Percentiles rank a stretch among this genome's conserved stretches.
Conservation (phyloP, 2,329 filamentous ascomycete genomes). For the Cytospora piceae region DNA sequence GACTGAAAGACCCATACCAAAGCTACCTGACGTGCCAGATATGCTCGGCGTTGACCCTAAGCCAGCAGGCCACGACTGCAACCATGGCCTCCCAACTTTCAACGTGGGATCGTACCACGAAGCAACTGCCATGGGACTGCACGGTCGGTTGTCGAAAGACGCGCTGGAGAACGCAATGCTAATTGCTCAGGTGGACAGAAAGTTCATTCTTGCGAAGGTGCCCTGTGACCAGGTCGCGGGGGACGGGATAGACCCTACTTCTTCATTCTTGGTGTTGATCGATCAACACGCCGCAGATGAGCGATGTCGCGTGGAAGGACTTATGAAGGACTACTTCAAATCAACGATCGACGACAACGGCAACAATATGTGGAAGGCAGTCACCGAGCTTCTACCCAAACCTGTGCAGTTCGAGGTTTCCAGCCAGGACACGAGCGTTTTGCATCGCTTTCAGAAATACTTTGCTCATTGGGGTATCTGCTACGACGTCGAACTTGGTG, state of each 20-base stretch:
- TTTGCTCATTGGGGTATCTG: conserved; percentile 77
- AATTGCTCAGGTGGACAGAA: conserved; percentile 83
- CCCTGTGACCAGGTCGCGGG: conserved; percentile 33
- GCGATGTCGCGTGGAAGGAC: conserved; percentile 74
- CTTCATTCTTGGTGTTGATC: conserved; percentile 67
- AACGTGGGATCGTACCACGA: conserved; percentile 26
- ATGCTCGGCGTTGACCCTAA: conserved; percentile 34
- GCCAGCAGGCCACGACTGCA: conserved; percentile 16
- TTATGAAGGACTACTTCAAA: conserved; percentile 62
- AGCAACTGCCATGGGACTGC: conserved; percentile 35
- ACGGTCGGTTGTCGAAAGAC: conserved; percentile 62
- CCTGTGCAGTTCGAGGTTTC: conserved; percentile 69
- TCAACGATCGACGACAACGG: conserved; percentile 15
- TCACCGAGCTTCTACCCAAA: conserved; percentile 48
- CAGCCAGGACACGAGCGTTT: conserved; percentile 59
- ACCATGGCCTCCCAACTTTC: conserved; percentile 16
- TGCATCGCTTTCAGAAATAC: conserved; percentile 55
- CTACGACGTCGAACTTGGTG: conserved; percentile 49
- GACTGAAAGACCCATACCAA: conserved; percentile 51
- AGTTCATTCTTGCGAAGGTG: conserved; percentile 80
- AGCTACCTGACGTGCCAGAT: conserved; percentile 41
- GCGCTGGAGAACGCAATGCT: conserved; percentile 65
- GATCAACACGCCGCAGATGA: conserved; percentile 98
- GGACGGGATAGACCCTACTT: not conserved
- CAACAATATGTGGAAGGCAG: conserved; percentile 31